Conservation (phyloP, 2,329 filamentous ascomycete species). For the Emericellopsis cladophorae region DNA sequence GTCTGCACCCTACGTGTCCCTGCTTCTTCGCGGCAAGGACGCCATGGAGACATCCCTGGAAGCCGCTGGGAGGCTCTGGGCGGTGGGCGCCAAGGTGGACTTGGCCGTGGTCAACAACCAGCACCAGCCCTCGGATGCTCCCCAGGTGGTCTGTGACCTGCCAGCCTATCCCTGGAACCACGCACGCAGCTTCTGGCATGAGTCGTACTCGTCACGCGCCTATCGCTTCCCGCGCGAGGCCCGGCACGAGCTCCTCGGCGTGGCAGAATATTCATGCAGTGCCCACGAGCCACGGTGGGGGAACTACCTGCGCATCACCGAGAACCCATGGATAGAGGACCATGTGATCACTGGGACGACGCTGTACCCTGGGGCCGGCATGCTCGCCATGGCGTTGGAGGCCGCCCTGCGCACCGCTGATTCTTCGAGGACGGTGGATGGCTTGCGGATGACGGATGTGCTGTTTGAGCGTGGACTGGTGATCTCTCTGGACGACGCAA, state of each 20-base stretch:
- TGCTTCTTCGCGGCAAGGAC: constrained; percentile 5
- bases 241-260: constrained; percentile 14
- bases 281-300: constrained; percentile 16
- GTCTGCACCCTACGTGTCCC: constrained; percentile 3
- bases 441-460: no score
- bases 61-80: constrained; percentile 3
- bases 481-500: no score
- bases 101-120: constrained; percentile 2
- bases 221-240: constrained; percentile 8
- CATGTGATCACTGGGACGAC: constrained; percentile 19
- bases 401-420: no score
- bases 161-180: constrained; percentile 12
- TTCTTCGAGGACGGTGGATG: no score
- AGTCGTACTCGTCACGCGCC: constrained; percentile 10
- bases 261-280: constrained; percentile 6
- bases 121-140: neutral
- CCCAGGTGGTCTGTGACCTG: constrained; percentile 3
- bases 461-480: no score
- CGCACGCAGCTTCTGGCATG: constrained; percentile 7
- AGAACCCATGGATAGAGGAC: constrained; percentile 17
- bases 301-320: constrained; percentile 12
- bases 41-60: constrained; percentile 2
- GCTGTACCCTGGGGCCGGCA: constrained; percentile 13
- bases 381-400: neutral
- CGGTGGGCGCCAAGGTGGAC: neutral